These are phyloP conservation scores for Periconia sp. DNA, from an alignment of 2,329 filamentous ascomycete genomes.

Conservation along the genomic window DNA sequence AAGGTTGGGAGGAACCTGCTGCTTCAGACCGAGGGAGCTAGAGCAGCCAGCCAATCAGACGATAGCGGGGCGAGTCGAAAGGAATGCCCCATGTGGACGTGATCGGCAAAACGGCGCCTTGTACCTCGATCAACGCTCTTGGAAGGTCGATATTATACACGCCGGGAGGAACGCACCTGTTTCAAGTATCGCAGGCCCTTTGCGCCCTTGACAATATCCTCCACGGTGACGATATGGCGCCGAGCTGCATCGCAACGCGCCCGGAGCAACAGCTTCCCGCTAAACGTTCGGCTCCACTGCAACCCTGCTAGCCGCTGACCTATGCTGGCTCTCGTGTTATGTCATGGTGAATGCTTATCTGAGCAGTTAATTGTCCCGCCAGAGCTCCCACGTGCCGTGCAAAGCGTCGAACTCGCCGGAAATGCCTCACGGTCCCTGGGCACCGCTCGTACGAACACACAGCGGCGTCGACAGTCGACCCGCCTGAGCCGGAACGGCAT, in stretches of 20 bases:
- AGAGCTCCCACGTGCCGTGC: not conserved
- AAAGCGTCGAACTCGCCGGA: not conserved
- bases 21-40: constrained; percentile 9
- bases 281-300: constrained; percentile 6
- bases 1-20: constrained; percentile 6
- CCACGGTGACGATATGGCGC: not conserved
- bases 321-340: not conserved
- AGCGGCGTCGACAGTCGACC: not conserved
- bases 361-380: not conserved
- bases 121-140: too few species aligned
- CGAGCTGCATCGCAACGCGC: not conserved
- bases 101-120: constrained; percentile 4
- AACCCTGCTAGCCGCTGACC: constrained; percentile 5
- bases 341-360: constrained; percentile 2
- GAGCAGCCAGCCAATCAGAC: constrained; percentile 4
- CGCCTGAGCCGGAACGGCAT: too few species aligned
- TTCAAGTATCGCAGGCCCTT: not conserved
- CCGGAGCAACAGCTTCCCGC: not conserved
- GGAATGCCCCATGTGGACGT: constrained; percentile 1
- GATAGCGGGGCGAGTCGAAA: constrained; percentile 11
- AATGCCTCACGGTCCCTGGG: not conserved
- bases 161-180: not conserved
- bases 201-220: not conserved
- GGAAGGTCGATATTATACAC: too few species aligned
- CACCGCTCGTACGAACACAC: not conserved